Base-by-base conservation (phyloP, 176 grass and related monocot species). In the Eragrostis curvula region DNA sequence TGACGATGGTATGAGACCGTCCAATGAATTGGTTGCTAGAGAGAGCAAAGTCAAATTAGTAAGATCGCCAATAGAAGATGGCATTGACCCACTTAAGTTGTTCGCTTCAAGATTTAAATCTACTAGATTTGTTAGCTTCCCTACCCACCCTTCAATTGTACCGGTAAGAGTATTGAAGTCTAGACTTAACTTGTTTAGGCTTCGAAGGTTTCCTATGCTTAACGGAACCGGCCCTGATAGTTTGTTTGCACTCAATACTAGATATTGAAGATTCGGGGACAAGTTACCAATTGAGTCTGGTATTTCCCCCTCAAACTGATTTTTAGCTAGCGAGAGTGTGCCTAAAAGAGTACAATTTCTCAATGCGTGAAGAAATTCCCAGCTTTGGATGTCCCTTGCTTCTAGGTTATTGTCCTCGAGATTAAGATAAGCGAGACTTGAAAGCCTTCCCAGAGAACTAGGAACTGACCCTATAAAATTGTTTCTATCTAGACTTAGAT, bases 191-290 rank as follows among this genome's bases (percentile, higher is more conserved):
- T n/a, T n/a, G n/a, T n/a, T n/a, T n/a, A n/a, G n/a, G n/a, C n/a
- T n/a, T n/a, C n/a, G n/a, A 8, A 88, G 52, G 28, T 88, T 88
- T 2, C 65, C 73, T 40, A 88, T 74, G 16, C 42, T 75, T 20
- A 3, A 5, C 1, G 86, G 86, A 13, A 88, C 66, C 2, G 10
- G 46, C 5, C 80, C 86, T 7, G 53, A 52, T 13, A 88, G 20
- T 0, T 70, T 17, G 29, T 84, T 88, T 3, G 2, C 7, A 18
- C 43, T 10, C 6, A 88, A 30, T 18, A 32, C 0, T 17, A 88
- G 70, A 0, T 2, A 0, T 27, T 74, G 17, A 57, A 84, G 8
- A 39, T 18, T 56, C 8, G 55, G 14, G 0, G 66, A 52, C 1
- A 88, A 25, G 56, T 79, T 73, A 7, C 39, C 73, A 32, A 88